phyloP scores from a whole-genome alignment of 805 yeast species.

The Candida montana region DNA sequence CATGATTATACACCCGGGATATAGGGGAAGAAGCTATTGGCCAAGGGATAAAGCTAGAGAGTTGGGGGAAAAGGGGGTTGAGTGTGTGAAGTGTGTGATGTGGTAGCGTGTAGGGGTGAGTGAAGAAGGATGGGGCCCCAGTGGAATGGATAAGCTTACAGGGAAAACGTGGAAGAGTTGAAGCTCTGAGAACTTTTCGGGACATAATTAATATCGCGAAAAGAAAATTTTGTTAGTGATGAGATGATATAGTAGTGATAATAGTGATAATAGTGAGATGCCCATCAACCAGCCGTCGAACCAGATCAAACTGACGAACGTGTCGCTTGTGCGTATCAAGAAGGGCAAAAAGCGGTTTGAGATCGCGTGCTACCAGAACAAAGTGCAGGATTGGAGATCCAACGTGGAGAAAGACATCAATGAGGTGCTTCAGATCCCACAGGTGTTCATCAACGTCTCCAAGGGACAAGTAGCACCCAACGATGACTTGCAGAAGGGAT shows the following conservation, averaged over 20 bases:
- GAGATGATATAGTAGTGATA: background rate
- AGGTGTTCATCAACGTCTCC: slow-evolving; percentile 85
- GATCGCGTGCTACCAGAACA: slow-evolving; percentile 93
- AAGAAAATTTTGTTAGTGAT: too few relatives aligned
- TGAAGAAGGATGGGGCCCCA: too few relatives aligned
- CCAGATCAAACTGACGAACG: slow-evolving; percentile 89
- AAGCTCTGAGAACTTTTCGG: too few relatives aligned
- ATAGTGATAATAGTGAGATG: slow-evolving; percentile 27
- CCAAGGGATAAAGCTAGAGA: too few relatives aligned
- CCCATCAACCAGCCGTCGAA: slow-evolving; percentile 81
- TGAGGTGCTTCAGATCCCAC: slow-evolving; percentile 95
- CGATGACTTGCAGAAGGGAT: slow-evolving; percentile 69
- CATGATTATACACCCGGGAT: too few relatives aligned
- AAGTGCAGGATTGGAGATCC: slow-evolving; percentile 90
- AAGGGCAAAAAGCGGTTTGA: slow-evolving; percentile 91
- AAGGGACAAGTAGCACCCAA: slow-evolving; percentile 91
- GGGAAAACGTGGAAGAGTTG: too few relatives aligned
- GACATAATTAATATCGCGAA: too few relatives aligned
- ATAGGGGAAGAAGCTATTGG: too few relatives aligned
- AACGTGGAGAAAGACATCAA: slow-evolving; percentile 90
- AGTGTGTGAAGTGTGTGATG: too few relatives aligned
- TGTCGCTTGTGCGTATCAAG: slow-evolving; percentile 84
- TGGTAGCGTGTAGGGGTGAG: too few relatives aligned
- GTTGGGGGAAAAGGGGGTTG: too few relatives aligned
- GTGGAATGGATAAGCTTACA: too few relatives aligned